Base-by-base conservation (phyloP, 768 basidiomycete species). In the Lactarius indigo region DNA sequence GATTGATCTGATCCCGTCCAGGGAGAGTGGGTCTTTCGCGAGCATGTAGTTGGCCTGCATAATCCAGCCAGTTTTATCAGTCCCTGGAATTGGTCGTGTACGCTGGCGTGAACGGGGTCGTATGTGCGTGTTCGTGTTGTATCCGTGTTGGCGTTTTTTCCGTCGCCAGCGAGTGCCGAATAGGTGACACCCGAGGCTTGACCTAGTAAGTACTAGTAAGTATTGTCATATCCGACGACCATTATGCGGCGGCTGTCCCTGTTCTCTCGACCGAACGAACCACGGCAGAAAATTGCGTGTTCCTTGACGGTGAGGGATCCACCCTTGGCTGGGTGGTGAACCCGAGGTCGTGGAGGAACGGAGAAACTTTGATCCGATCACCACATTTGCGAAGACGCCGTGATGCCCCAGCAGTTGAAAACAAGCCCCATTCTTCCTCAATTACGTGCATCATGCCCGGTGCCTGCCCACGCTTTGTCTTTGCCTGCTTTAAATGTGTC, bases 1-100 rank as follows among this genome's bases (percentile, higher is more conserved):
- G 57, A 95, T 90, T 26, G 87, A 87, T 64, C 97, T 83, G 72
- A 99, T 98, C 67, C 87, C 83, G 57, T 94, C 90, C n/a, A 96
- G 80, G 23, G 90, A 91, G 17, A 98, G 84, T 1, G 95, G 92
- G 74, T 96, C 89, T 35, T 79, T 75, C 42, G 82, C 82, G 69
- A 85, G 80, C 77, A 85, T 85, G 69, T 90, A 91, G 74, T 94
- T 95, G 65, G 75, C 74, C 64, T 74, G 77, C 74, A 79, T 70
- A 57, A 56, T 67, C 17, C 12, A 5, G 12, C 26, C 18, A 52
- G 20, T 41, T 17, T 31, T 55, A 55, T 56, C 20, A 18, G 18
- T 20, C 33, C 33, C 18, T 30, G 55, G 55, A 20, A 30, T 52
- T 52, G 50, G 26, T 52, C 26, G 50, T 26, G 23, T 50, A 13